phyloP scores from a whole-genome alignment of 106 monocot species.

The Phalaenopsis equestris region DNA sequence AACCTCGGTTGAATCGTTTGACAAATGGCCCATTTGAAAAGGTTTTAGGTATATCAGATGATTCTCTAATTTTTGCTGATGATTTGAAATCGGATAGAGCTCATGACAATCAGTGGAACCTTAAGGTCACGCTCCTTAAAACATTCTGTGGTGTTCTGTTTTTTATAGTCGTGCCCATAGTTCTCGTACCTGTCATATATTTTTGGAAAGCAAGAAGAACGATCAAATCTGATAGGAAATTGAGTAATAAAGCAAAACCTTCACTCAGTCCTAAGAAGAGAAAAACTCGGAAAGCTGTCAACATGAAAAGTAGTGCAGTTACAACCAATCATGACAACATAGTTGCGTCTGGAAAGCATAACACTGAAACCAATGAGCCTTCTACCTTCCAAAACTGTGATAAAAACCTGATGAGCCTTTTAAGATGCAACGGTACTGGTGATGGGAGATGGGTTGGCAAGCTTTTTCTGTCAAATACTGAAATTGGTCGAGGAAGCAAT shows the following conservation, averaged over 20 bases:
- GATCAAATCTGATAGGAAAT: constrained; percentile 21
- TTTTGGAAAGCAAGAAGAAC: constrained; percentile 21
- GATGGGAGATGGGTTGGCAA: constrained; percentile 65
- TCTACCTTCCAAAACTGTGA: constrained; percentile 6
- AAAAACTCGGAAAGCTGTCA: constrained; percentile 48
- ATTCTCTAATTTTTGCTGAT: constrained; percentile 6
- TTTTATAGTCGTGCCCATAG: constrained; percentile 13
- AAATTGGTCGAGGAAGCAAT: constrained; percentile 96
- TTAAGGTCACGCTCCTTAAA: not conserved
- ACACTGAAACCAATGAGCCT: constrained; percentile 10
- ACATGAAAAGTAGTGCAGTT: constrained; percentile 13
- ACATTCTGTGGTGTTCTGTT: constrained; percentile 9
- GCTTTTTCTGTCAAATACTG: constrained; percentile 66
- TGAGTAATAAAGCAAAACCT: constrained; percentile 26
- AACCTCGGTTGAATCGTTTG: not conserved
- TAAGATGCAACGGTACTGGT: constrained; percentile 12
- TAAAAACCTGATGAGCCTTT: constrained; percentile 11
- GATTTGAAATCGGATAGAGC: not conserved
- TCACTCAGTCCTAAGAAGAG: constrained; percentile 46
- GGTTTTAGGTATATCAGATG: constrained; percentile 1
- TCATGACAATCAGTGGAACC: constrained; percentile 9
- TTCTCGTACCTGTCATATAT: constrained; percentile 12
- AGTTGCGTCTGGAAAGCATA: constrained; percentile 17
- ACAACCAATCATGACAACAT: constrained; percentile 9
- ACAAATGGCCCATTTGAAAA: constrained; percentile 2